phyloP scores from a whole-genome alignment of 805 yeast species.

The Hanseniaspora vineae region DNA sequence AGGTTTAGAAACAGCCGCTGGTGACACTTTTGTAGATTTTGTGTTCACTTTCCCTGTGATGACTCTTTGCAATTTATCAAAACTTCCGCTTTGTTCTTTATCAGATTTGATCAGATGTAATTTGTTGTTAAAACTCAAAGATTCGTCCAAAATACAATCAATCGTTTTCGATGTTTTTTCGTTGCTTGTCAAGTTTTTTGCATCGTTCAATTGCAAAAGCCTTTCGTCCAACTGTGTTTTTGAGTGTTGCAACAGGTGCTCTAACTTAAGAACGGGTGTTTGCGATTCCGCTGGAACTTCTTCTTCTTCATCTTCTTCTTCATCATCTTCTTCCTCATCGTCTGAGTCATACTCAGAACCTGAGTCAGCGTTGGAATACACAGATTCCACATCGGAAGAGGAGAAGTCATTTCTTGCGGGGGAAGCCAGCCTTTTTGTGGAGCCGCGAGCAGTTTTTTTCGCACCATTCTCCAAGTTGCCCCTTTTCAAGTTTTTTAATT shows the following conservation, averaged over 20 bases:
- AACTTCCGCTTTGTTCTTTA: slow-evolving; percentile 8
- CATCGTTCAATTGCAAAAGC: slow-evolving; percentile 4
- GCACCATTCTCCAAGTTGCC: background rate
- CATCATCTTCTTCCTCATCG: background rate
- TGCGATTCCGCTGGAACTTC: background rate
- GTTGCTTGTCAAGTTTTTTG: background rate
- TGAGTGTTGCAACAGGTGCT: background rate
- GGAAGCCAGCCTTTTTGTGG: background rate
- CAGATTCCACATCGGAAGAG: too few relatives aligned
- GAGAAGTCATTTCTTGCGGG: too few relatives aligned
- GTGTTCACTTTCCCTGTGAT: slow-evolving; percentile 12
- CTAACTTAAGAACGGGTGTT: background rate
- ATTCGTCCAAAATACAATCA: slow-evolving; percentile 13
- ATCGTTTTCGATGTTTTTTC: slow-evolving; percentile 2
- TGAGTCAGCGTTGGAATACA: too few relatives aligned
- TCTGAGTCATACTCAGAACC: background rate
- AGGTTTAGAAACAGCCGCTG: too few relatives aligned
- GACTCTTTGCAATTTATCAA: slow-evolving; percentile 14
- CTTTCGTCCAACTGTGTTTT: slow-evolving; percentile 4
- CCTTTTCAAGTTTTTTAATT: background rate
- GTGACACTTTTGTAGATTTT: too few relatives aligned
- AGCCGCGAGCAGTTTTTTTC: background rate
- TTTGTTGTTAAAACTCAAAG: slow-evolving; percentile 13
- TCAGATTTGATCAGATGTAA: slow-evolving; percentile 13
- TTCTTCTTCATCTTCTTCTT: background rate